Evolutionary conservation across 192 early-diverging fungal species (phyloP).

Genomic region (Gonapodya prolifera): DNA sequence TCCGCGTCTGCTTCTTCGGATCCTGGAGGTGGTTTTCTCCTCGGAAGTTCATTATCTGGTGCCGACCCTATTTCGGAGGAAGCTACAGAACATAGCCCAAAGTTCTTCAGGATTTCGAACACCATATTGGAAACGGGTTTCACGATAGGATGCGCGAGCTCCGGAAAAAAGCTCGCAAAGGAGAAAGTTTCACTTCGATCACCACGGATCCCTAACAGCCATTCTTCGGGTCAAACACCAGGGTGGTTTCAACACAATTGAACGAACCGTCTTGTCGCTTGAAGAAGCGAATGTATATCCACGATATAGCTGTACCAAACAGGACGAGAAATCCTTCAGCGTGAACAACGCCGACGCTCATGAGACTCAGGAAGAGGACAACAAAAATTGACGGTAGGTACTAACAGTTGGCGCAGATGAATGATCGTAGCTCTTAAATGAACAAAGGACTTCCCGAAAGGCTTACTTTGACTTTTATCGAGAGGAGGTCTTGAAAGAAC

Average conservation of each 20-base stretch:
- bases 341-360: constrained; percentile 32
- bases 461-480: constrained; percentile 63
- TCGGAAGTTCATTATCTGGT: constrained; percentile 22
- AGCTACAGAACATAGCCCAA: constrained; percentile 36
- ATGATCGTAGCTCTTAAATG: no score
- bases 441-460: constrained; percentile 8
- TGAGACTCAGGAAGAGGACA: constrained; percentile 22
- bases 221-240: not conserved
- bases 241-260: not conserved
- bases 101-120: constrained; percentile 40
- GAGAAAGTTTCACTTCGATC: constrained; percentile 87
- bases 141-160: constrained; percentile 51
- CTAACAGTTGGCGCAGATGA: constrained; percentile 15
- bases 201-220: constrained; percentile 38
- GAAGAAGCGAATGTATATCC: constrained; percentile 80
- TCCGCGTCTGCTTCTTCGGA: constrained; percentile 50
- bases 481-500: constrained; percentile 43
- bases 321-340: constrained; percentile 53
- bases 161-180: constrained; percentile 82
- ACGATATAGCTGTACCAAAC: constrained; percentile 59
- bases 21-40: constrained; percentile 26
- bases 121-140: constrained; percentile 47
- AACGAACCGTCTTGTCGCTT: constrained; percentile 49
- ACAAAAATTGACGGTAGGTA: constrained; percentile 30
- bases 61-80: constrained; percentile 22